These are phyloP conservation scores for Steccherinum ochraceum DNA, from an alignment of 768 basidiomycete species.

Conservation along the genomic window DNA sequence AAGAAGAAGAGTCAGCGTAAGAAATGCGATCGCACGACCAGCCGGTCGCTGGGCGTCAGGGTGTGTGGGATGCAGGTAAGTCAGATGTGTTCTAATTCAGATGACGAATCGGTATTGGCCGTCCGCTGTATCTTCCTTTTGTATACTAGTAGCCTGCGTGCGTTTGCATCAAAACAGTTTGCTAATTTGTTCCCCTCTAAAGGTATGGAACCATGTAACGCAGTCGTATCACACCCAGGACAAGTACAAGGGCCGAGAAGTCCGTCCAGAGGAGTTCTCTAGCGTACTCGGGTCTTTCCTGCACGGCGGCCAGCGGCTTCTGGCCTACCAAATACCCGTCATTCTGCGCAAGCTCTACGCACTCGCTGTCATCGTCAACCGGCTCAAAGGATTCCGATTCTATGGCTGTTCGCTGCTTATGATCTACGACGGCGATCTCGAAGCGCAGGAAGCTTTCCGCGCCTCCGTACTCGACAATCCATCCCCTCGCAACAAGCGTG, in stretches of 20 bases:
- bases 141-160: not conserved
- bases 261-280: constrained; percentile 81
- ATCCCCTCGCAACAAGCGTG: constrained; percentile 61
- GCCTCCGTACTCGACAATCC: constrained; percentile 58
- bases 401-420: constrained; percentile 96
- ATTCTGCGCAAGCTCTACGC: constrained; percentile 89
- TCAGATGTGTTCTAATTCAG: constrained; percentile 1
- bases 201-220: constrained; percentile 91
- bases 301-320: constrained; percentile 72
- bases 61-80: constrained; percentile 99
- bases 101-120: too few species aligned
- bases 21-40: constrained; percentile 96
- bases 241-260: constrained; percentile 93
- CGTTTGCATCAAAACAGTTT: constrained; percentile 1
- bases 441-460: constrained; percentile 74
- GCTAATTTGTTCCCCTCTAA: constrained; percentile 7
- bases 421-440: constrained; percentile 94
- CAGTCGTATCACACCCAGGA: constrained; percentile 88
- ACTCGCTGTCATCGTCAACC: constrained; percentile 86
- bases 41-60: constrained; percentile 81
- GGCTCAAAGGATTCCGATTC: constrained; percentile 93
- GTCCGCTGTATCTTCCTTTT: not conserved
- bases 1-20: constrained; percentile 99
- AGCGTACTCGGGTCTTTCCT: constrained; percentile 79
- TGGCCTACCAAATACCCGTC: constrained; percentile 88